Evolutionary conservation across 768 basidiomycete species (phyloP), one percentile per base, ranked within the genome.

Genomic region (Pulveroboletus sp.): DNA sequence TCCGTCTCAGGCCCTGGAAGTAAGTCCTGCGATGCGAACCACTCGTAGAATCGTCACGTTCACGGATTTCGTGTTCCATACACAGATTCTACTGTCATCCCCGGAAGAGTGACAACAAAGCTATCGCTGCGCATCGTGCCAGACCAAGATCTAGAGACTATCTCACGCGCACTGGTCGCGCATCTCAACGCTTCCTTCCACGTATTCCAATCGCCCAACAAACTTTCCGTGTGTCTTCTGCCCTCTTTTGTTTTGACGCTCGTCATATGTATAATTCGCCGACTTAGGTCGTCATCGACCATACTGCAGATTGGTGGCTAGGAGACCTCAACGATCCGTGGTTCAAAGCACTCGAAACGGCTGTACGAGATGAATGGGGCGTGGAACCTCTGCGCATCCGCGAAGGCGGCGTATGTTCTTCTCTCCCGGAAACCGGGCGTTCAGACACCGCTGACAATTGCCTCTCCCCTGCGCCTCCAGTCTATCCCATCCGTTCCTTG

Each of bases 231-330:
- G 50, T 40, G 53, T 55, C 7, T 9, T 28, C 45, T 11, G 5
- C 11, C 31, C n/a, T 0, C 8, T 21, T 21, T 21, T 21, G 21
- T 21, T 10, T 11, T 8, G 31, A 3, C 4, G n/a, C 10, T 43
- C 31, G 4, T 21, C 21, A 2, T 4, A 18, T 36, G 6, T 13
- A 11, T n/a, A 2, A 26, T n/a, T n/a, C 26, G 17, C 37, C 5
- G 10, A 31, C 3, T 56, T 56, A 93, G 90, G 76, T 94, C 56
- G 76, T 73, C 17, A 81, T 96, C 46, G 82, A 87, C 38, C 88
- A 91, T 51, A 85, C 80, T 2, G 93, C 93, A 0, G 86, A 93
- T 60, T 98, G 94, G 94, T 99, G 95, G 95, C 76, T 99, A 2
- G 93, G 94, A 0, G 82, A 87, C 47, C 77, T 95, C 36, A 81